Evolutionary conservation across 208 protist species (phyloP).

Genomic region (Leishmania tarentolae): DNA sequence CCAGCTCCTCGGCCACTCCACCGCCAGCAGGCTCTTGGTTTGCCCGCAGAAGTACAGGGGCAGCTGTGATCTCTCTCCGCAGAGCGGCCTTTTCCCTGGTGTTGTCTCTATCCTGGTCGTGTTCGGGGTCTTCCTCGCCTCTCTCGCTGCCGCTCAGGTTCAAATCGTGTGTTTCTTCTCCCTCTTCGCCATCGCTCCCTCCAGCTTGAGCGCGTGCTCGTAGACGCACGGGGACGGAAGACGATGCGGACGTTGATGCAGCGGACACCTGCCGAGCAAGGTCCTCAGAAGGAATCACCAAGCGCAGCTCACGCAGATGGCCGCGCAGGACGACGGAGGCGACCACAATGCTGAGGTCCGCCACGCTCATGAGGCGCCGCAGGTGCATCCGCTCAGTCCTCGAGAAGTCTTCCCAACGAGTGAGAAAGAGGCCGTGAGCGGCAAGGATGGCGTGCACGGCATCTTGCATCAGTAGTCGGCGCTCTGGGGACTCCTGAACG

Average conservation of each 20-base stretch:
- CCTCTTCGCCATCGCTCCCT: neutral
- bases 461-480: conserved; percentile 64
- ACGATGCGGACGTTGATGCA: neutral
- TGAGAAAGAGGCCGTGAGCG: conserved; percentile 38
- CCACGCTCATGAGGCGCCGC: conserved; percentile 39
- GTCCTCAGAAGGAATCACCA: conserved; percentile 59
- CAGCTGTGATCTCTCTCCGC: neutral
- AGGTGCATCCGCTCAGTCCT: conserved; percentile 22
- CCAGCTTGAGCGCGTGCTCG: neutral
- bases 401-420: conserved; percentile 24
- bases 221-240: neutral
- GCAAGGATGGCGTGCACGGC: conserved; percentile 65
- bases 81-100: neutral
- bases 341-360: conserved; percentile 50
- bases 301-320: conserved; percentile 26
- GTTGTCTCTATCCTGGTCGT: neutral
- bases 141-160: neutral
- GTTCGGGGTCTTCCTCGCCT: neutral
- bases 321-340: conserved; percentile 36
- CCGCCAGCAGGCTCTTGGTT: neutral
- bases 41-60: conserved; percentile 4
- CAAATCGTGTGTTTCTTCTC: neutral
- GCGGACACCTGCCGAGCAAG: conserved; percentile 4
- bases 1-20: conserved; percentile 5
- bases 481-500: conserved; percentile 61